Percentiles rank a stretch among this genome's conserved stretches.
Evolutionary conservation across 441 rosid genomes (phyloP).

Genomic region (Oxalis stricta): DNA sequence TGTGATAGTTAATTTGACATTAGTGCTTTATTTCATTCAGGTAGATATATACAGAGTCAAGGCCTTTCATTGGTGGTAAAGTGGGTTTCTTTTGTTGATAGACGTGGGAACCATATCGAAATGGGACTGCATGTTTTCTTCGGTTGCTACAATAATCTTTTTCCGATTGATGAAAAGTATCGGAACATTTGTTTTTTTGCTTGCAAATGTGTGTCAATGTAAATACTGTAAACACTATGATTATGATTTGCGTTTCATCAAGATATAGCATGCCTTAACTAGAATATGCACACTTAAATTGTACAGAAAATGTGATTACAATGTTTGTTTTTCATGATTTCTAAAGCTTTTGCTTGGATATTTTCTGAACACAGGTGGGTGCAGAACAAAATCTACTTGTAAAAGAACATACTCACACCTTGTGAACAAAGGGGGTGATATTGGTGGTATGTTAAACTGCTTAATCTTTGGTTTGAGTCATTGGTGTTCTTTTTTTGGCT

Average conservation of each 20-base stretch:
- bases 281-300: background rate
- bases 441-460: slow-evolving; percentile 52
- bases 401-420: slow-evolving; percentile 95
- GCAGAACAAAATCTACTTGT: slow-evolving; percentile 81
- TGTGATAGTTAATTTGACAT: background rate
- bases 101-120: slow-evolving; percentile 86
- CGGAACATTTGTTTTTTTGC: slow-evolving; percentile 1
- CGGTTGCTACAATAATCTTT: slow-evolving; percentile 95
- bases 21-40: slow-evolving; percentile 22
- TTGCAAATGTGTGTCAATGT: background rate
- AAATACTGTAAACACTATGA: background rate
- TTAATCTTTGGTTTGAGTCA: too few relatives aligned
- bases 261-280: background rate
- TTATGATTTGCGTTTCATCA: background rate
- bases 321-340: slow-evolving; percentile 1
- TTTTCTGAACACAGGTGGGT: slow-evolving; percentile 46
- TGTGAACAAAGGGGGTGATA: slow-evolving; percentile 72
- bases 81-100: slow-evolving; percentile 45
- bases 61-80: slow-evolving; percentile 10
- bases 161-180: slow-evolving; percentile 97
- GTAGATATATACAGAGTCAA: slow-evolving; percentile 91
- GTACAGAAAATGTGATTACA: background rate
- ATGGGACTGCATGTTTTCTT: slow-evolving; percentile 98
- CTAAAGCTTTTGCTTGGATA: slow-evolving; percentile 10
- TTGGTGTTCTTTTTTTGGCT: background rate